Conservation (phyloP, 805 yeast species). For the Wickerhamomyces bovis region DNA sequence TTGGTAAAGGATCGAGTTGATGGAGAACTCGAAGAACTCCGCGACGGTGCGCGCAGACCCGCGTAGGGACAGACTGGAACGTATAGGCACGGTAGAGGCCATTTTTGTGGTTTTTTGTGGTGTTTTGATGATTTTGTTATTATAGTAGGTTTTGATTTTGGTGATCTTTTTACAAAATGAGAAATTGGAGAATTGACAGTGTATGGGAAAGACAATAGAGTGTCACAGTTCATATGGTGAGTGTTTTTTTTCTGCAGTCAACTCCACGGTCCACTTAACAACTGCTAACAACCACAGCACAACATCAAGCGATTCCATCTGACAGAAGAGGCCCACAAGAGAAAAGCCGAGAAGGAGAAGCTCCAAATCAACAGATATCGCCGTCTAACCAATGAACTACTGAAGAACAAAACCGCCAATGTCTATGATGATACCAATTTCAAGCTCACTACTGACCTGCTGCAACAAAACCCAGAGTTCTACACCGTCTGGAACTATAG, state of each 20-base stretch:
- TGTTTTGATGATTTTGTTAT: no score
- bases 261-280: no score
- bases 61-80: conserved; percentile 42
- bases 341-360: conserved; percentile 53
- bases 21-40: conserved; percentile 78
- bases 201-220: no score
- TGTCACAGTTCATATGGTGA: conserved; percentile 3
- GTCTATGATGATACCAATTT: conserved; percentile 36
- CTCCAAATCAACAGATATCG: conserved; percentile 53
- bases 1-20: conserved; percentile 78
- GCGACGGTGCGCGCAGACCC: conserved; percentile 78
- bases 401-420: conserved; percentile 28
- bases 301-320: conserved; percentile 58
- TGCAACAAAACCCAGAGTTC: conserved; percentile 74
- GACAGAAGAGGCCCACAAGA: conserved; percentile 47
- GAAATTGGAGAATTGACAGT: no score
- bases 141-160: no score
- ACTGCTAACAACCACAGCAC: conserved; percentile 40
- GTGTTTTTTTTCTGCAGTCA: neutral
- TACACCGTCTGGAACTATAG: conserved; percentile 90
- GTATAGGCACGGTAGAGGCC: conserved; percentile 60
- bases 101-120: conserved; percentile 37
- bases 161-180: neutral
- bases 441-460: conserved; percentile 47
- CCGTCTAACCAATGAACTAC: conserved; percentile 36